Base-by-base conservation (phyloP, 2,329 filamentous ascomycete genomes). In the Botrytis medusae region DNA sequence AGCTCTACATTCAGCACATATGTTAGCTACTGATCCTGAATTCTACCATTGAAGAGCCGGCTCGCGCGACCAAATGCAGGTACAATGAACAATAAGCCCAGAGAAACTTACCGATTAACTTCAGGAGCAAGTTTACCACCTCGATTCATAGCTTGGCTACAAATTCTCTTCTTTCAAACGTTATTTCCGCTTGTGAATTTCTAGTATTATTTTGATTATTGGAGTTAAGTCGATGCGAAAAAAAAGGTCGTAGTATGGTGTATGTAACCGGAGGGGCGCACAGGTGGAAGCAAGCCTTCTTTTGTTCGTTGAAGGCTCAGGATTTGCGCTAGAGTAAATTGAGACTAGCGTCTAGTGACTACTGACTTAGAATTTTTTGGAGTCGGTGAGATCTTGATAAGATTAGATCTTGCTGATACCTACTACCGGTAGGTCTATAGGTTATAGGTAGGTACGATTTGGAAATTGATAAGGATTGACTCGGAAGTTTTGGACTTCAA, bases 91-190 rank as follows among this genome's bases (percentile, higher is more conserved):
- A 57, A 57, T 44, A 32, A 29, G 22, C 40, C 59, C n/a, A 46
- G 59, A 57, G 32, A 42, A 22, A 80, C 92, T 82, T 87, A 97
- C 94, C 94, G 92, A 89, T 98, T 98, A 87, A 98, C 95, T 93
- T 99, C 96, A 86, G 96, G 95, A 87, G 95, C 95, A 89, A 98
- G 92, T 90, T 98, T 98, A 86, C 91, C 92, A 87, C 90, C 91
- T 87, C 93, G 92, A 94, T 92, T 97, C 94, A 97, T 97, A 91
- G 90, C 92, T 94, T 90, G 88, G 80, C 79, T 81, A 79, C 74
- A 74, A 69, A 72, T 60, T 72, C 62, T 68, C 14, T 69, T 68
- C 63, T 64, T 73, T 77, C 54, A 72, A 73, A 71, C 72, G 69
- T 75, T 54, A 42, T 48, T 61, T 54, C 44, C 59, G 59, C 59